Conservation (phyloP, 139 green algal genomes). For the Monoraphidium neglectum region DNA sequence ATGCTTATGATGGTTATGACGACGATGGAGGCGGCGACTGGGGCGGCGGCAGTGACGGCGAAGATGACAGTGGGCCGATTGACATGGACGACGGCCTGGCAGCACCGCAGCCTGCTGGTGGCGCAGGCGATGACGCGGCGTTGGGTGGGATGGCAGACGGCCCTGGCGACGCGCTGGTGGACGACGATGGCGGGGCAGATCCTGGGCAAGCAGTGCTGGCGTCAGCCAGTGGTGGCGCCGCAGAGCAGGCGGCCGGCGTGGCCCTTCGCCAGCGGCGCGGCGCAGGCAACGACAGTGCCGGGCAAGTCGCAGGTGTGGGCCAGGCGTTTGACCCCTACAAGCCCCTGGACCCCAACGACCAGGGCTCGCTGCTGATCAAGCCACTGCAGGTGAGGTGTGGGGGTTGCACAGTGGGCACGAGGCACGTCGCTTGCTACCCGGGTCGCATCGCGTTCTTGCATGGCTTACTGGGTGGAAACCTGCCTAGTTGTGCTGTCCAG, state of each 20-base stretch:
- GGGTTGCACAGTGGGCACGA: too few relatives aligned
- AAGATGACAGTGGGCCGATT: conserved; percentile 19
- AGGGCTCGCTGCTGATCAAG: conserved; percentile 47
- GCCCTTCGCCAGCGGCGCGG: conserved; percentile 11
- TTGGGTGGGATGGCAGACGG: too few relatives aligned
- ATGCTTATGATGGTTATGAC: neutral
- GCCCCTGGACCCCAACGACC: conserved; percentile 64
- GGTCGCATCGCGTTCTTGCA: too few relatives aligned
- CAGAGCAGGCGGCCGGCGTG: neutral
- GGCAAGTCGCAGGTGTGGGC: neutral
- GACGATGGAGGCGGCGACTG: conserved; percentile 26
- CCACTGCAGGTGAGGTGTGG: conserved; percentile 69
- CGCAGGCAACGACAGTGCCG: neutral
- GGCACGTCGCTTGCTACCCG: too few relatives aligned
- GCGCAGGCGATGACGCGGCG: neutral
- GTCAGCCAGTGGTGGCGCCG: too few relatives aligned
- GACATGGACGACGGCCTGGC: neutral
- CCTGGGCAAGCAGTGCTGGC: too few relatives aligned
- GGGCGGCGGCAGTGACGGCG: conserved; percentile 2
- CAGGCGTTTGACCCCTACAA: conserved; percentile 71
- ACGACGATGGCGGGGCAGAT: too few relatives aligned
- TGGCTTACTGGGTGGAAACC: too few relatives aligned
- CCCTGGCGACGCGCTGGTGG: too few relatives aligned
- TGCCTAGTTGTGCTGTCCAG: too few relatives aligned
- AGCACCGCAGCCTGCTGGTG: neutral